These are phyloP conservation scores for Pascua guehoae DNA, from an alignment of 1,284 basidiomycete species.

Conservation along the genomic window DNA sequence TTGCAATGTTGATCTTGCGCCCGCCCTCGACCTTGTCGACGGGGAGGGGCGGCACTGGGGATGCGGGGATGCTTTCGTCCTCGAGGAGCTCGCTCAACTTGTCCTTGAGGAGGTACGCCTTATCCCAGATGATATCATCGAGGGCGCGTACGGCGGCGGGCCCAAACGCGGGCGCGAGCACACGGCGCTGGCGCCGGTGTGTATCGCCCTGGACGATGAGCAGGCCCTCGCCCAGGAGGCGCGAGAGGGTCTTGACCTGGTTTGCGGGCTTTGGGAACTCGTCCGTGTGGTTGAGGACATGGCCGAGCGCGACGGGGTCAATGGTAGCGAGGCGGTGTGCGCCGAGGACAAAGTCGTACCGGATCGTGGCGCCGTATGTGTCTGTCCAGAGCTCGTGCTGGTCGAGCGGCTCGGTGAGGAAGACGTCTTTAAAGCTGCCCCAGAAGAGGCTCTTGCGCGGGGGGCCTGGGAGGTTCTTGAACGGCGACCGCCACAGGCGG, in stretches of 20 bases:
- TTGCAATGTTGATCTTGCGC: slow-evolving; percentile 16
- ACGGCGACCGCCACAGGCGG: neutral
- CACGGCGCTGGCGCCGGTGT: slow-evolving; percentile 55
- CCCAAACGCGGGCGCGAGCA: slow-evolving; percentile 51
- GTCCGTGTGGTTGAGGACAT: slow-evolving; percentile 61
- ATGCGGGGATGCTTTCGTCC: slow-evolving; percentile 1
- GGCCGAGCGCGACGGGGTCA: slow-evolving; percentile 59
- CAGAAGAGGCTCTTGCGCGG: slow-evolving; percentile 12
- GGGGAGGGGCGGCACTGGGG: slow-evolving; percentile 10
- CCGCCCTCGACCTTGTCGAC: slow-evolving; percentile 14
- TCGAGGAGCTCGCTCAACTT: slow-evolving; percentile 49
- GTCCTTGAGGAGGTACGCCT: slow-evolving; percentile 64
- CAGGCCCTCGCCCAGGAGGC: slow-evolving; percentile 42
- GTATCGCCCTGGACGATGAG: slow-evolving; percentile 51
- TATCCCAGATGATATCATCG: slow-evolving; percentile 62
- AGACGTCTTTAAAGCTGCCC: slow-evolving; percentile 20
- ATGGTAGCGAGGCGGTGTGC: slow-evolving; percentile 56
- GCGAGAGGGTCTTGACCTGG: slow-evolving; percentile 56
- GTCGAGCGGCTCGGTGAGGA: slow-evolving; percentile 14
- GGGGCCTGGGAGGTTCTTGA: slow-evolving; percentile 22
- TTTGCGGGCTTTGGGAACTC: slow-evolving; percentile 65
- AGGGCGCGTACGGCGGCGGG: slow-evolving; percentile 46
- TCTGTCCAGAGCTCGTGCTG: slow-evolving; percentile 23
- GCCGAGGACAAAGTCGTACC: slow-evolving; percentile 20
- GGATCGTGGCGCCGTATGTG: slow-evolving; percentile 23